Evolutionary conservation across 805 yeast genomes (phyloP), one percentile per base, ranked within the genome.

Genomic region (Nakazawaea holstii): DNA sequence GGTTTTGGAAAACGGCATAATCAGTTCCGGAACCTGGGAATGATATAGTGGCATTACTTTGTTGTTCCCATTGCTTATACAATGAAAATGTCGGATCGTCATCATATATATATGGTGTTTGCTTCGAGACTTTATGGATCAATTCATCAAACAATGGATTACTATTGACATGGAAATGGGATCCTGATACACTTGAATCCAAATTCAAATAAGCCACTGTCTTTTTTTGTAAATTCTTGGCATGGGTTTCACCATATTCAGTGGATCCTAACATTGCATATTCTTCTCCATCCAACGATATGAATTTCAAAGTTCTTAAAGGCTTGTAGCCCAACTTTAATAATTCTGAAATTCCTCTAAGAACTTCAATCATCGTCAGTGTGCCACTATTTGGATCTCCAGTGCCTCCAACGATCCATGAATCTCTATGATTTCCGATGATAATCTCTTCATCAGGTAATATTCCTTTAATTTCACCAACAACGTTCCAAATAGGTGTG

Each of bases 1-100:
- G 81, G 55, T 77, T 76, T 60, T 83, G 87, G 54, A 82, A 82
- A 8, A 79, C 79, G 2, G 78, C 70, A 55, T 69, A 76, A 56
- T 79, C 84, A 1, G 82, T 69, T 6, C 77, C 76, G 8, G 78
- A 71, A 2, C 79, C 77, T 11, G 79, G 65, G 17, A 66, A 57
- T 2, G 56, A 60, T 41, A 80, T 66, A 0, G 66, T 56, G 8
- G 69, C 68, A 43, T 64, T 68, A 35, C 68, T 59, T 13, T 58
- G 56, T 8, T 60, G 54, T 1, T 56, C 52, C 69, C 80, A 80
- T 55, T 77, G 76, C 31, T 81, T 78, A 53, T 60, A 68, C 28
- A 84, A 65, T 0, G 77, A 60, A 47, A 59, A 48, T 5, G 66
- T 69, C 5, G 61, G 68, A 28, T 59, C 60, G 17, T 61, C 64